Evolutionary conservation across 768 basidiomycete genomes (phyloP).

Genomic region (Nevesoporus exiguus): DNA sequence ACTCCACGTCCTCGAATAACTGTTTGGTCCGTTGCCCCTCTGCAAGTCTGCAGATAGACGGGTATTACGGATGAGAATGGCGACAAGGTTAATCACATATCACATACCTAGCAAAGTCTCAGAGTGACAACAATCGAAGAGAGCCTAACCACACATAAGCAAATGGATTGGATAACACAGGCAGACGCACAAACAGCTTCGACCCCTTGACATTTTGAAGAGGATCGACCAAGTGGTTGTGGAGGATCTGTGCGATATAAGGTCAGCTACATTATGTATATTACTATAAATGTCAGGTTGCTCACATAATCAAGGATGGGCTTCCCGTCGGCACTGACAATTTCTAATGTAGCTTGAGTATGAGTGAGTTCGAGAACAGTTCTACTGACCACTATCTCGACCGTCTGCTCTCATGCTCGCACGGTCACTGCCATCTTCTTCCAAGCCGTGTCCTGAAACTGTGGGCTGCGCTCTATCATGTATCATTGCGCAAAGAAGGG

Average conservation of each 20-base stretch:
- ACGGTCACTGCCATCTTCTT: constrained; percentile 22
- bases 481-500: no score
- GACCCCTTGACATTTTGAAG: constrained; percentile 17
- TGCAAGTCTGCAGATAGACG: constrained; percentile 16
- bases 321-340: constrained; percentile 16
- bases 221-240: constrained; percentile 18
- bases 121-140: constrained; percentile 32
- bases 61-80: background rate
- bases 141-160: constrained; percentile 13
- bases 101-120: constrained; percentile 24
- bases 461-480: background rate
- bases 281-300: background rate
- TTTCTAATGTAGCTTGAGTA: constrained; percentile 14
- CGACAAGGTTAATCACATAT: background rate
- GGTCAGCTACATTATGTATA: background rate
- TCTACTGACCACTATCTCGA: constrained; percentile 42
- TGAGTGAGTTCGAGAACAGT: background rate
- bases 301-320: constrained; percentile 26
- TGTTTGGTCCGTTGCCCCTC: constrained; percentile 10
- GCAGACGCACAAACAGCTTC: constrained; percentile 17
- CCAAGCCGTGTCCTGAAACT: constrained; percentile 25
- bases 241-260: constrained; percentile 15
- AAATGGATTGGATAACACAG: background rate
- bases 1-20: constrained; percentile 15
- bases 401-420: constrained; percentile 44